Base-by-base conservation (phyloP, 2,329 filamentous ascomycete species). In the Alternaria panax region DNA sequence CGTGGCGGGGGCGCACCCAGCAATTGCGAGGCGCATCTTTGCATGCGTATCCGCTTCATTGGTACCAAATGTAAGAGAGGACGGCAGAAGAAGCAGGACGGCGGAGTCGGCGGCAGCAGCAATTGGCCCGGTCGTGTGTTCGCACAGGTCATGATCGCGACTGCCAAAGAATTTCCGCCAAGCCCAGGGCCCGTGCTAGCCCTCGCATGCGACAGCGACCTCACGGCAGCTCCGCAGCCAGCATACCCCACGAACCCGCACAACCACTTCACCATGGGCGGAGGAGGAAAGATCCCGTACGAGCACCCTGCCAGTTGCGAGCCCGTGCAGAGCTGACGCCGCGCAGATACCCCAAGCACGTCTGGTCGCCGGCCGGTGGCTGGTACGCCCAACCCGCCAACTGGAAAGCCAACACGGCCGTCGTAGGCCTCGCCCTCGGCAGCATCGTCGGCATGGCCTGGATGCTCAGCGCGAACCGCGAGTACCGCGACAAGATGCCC, bases 281-380 rank as follows among this genome's bases (percentile, higher is more conserved):
- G 74, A 83, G 92, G 93, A 84, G 89, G 87, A 80, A 91, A 91
- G 81, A 86, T 91, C 70, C 86, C 87, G 87, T 91, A 85, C 58
- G 75, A 41, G 9, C 7, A 16, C 6, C 18, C 25, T 16, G 48
- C 52, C 69, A 70, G 64, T 70, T 54, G 53, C 59, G 36, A 56
- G 36, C 30, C 24, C 27, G 42, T 30, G 58, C 59, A 20, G 41
- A 24, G 50, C 65, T 74, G 55, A 74, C 68, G 22, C 22, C 24
- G 36, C 27, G 22, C 73, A 96, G 92, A 77, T 97, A 97, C 82
- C 93, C 93, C 80, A 97, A 97, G 86, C 94, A 99, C 86, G 92
- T 99, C 86, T 99, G 95, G 95, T 98, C 95, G 76, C 95, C 95
- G 63, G 86, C 94, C 67, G 95, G 95, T 86, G 95, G 95, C 81